Evolutionary conservation across 108 stramenopile genomes (phyloP).

Genomic region (Hondaea fermentalgiana): DNA sequence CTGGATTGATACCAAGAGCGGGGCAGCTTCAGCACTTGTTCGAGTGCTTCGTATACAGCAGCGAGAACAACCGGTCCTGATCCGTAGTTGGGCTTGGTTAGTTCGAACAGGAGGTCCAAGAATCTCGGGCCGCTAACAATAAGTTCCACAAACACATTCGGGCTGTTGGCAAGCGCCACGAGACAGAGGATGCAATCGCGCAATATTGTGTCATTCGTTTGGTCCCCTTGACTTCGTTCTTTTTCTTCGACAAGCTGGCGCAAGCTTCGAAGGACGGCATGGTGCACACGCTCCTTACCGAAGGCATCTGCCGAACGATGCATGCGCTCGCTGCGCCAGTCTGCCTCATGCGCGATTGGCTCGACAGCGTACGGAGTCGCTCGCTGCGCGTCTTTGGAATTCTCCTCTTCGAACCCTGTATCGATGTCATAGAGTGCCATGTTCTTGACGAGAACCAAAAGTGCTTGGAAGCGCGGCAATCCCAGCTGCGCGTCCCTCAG

Average conservation of each 20-base stretch:
- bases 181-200: not conserved
- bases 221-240: not conserved
- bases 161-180: not conserved
- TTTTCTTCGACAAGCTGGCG: not conserved
- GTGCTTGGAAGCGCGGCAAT: not conserved
- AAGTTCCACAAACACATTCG: not conserved
- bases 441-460: not conserved
- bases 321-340: too few species aligned
- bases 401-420: too few species aligned
- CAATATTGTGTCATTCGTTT: not conserved
- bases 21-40: not conserved
- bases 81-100: not conserved
- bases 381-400: too few species aligned
- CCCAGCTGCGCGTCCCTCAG: not conserved
- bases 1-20: not conserved
- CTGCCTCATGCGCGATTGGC: too few species aligned
- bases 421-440: not conserved
- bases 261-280: not conserved
- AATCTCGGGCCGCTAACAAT: not conserved
- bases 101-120: not conserved
- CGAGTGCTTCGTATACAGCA: not conserved
- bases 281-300: not conserved
- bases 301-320: not conserved
- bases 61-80: not conserved
- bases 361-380: too few species aligned